These are phyloP conservation scores for Russula compacta DNA, from an alignment of 768 basidiomycete genomes.

Conservation along the genomic window DNA sequence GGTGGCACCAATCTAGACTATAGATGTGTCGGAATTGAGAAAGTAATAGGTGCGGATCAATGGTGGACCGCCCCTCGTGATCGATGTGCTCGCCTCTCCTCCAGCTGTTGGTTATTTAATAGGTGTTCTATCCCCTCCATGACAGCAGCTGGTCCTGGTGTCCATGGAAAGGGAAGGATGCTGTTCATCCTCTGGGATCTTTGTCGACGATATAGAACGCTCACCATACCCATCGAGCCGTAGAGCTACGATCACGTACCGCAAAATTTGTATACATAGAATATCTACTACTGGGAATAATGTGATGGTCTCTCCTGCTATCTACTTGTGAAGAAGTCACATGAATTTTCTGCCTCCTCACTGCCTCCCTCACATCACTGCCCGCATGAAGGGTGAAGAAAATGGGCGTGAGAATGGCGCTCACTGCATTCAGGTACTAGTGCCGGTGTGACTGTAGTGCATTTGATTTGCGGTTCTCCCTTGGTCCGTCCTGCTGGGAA, in stretches of 20 bases:
- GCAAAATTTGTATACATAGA: neutral
- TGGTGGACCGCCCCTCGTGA: neutral
- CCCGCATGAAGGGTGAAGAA: neutral
- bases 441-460: neutral
- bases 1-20: neutral
- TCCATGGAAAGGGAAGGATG: neutral
- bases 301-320: neutral
- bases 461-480: neutral
- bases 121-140: neutral
- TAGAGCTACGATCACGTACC: neutral
- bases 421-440: neutral
- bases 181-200: neutral
- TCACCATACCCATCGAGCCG: neutral
- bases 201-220: neutral
- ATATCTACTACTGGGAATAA: neutral
- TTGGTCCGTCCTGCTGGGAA: no score
- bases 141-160: slow-evolving; percentile 1
- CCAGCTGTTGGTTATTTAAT: neutral
- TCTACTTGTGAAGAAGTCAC: neutral
- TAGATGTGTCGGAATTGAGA: neutral
- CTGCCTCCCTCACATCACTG: neutral
- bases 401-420: neutral
- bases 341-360: neutral
- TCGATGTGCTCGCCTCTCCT: neutral
- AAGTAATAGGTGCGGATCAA: neutral